Base-by-base conservation (phyloP, 352 stramenopile species). In the Stramenopiles sp. region DNA sequence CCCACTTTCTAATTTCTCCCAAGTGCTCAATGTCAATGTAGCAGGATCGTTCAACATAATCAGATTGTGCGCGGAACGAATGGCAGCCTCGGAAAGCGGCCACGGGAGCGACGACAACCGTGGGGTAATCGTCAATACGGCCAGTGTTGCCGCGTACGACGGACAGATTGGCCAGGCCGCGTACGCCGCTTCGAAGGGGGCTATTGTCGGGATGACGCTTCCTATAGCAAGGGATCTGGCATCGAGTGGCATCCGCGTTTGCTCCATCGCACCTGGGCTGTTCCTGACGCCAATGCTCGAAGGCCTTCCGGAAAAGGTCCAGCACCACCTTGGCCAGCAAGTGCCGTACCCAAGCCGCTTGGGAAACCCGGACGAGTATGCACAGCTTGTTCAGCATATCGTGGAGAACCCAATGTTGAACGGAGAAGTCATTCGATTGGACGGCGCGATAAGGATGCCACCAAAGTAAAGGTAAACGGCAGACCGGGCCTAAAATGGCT, bases 321-420 rank as follows among this genome's bases (percentile, higher is more conserved):
- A 94, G 77, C 81, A 95, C 35, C 82, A 97, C 48, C 81, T 99
- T 1, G 92, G 89, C 30, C 80, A 85, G 36, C 93, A 84, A 3
- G 92, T 98, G 77, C 94, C 94, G n/a, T 97, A 96, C 81, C 95
- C 95, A 18, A 90, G 85, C 74, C 85, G 94, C 48, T 82, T 98
- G 4, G 95, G 94, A 18, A 84, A 92, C 37, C 93, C 94, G 6
- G 84, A 93, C 74, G 93, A 98, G 80, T 98, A 93, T 82, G 94
- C 91, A 4, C 85, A 95, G 75, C 83, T 98, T 35, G 93, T 94
- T 69, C 87, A 93, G 74, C 79, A 84, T 31, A 98, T 99, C 79
- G 88, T 99, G 74, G 86, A 94, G 75, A 98, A 98, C 85, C 89
- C 88, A 75, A 97, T 98, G 89, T 83, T 99, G 49, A 99, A 99